Evolutionary conservation across 2,329 filamentous ascomycete species (phyloP).

Genomic region (Trichocomaceae sp.): DNA sequence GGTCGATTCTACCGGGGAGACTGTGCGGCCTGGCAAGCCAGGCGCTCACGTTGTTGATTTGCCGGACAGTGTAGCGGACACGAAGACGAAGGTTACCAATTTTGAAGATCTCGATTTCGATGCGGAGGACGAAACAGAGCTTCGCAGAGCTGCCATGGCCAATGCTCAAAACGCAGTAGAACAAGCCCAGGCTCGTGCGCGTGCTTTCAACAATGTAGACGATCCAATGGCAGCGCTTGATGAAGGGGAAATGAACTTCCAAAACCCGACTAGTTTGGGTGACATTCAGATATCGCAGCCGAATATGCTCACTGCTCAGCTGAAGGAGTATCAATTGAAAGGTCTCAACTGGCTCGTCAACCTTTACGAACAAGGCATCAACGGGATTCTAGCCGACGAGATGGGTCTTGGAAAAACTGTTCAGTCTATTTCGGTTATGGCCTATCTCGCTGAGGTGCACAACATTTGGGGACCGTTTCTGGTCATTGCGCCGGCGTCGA

Average conservation of each 20-base stretch:
- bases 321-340: slow-evolving; percentile 99
- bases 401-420: slow-evolving; percentile 99
- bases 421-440: slow-evolving; percentile 98
- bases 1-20: slow-evolving; percentile 51
- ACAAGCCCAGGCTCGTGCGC: slow-evolving; percentile 85
- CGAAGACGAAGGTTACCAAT: slow-evolving; percentile 71
- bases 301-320: slow-evolving; percentile 82
- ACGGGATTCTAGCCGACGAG: slow-evolving; percentile 95
- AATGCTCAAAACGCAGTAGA: slow-evolving; percentile 95
- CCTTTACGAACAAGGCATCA: slow-evolving; percentile 98
- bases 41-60: slow-evolving; percentile 42
- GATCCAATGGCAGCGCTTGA: slow-evolving; percentile 67
- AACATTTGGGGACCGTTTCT: slow-evolving; percentile 98
- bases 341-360: slow-evolving; percentile 99
- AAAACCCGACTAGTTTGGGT: slow-evolving; percentile 91
- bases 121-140: slow-evolving; percentile 76
- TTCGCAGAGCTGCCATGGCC: slow-evolving; percentile 80
- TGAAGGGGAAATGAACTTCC: slow-evolving; percentile 98
- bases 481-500: slow-evolving; percentile 92
- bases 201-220: slow-evolving; percentile 77
- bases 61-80: slow-evolving; percentile 42
- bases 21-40: slow-evolving; percentile 26
- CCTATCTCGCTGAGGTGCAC: slow-evolving; percentile 92
- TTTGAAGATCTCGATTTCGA: slow-evolving; percentile 96
- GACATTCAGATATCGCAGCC: slow-evolving; percentile 93